Percentiles rank a stretch among this genome's conserved stretches.
Evolutionary conservation across 2,329 filamentous ascomycete genomes (phyloP).

Genomic region (Sporothrix schenckii): DNA sequence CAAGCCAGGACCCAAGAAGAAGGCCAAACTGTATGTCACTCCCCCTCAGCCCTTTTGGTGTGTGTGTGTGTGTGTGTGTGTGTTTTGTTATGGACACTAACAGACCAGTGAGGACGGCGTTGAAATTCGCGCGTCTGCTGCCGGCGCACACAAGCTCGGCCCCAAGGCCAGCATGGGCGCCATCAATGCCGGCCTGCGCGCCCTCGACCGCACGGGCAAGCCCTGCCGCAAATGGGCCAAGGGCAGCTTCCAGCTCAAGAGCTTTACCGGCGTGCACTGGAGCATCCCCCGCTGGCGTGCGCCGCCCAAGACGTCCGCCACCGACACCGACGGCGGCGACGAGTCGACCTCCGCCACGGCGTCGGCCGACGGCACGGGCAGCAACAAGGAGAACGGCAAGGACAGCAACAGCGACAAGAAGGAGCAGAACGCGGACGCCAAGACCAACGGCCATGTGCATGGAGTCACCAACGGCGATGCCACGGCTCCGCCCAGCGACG

Average conservation of each 20-base stretch:
- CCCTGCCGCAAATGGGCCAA: conserved; percentile 91
- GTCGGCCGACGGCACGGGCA: conserved; percentile 46
- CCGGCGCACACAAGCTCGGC: conserved; percentile 77
- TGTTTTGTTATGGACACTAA: neutral
- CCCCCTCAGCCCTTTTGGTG: too few species aligned
- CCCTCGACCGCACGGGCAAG: conserved; percentile 87
- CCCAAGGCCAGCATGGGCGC: conserved; percentile 96
- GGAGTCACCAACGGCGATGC: neutral
- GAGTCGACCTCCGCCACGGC: conserved; percentile 36
- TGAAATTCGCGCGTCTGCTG: conserved; percentile 52
- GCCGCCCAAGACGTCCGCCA: conserved; percentile 57
- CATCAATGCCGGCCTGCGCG: conserved; percentile 94
- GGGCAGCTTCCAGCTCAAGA: conserved; percentile 82
- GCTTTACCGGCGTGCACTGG: conserved; percentile 87
- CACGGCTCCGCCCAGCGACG: conserved; percentile 47
- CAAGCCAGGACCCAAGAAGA: conserved; percentile 97
- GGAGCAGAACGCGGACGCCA: conserved; percentile 53
- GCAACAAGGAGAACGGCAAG: conserved; percentile 66
- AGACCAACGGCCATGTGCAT: conserved; percentile 38
- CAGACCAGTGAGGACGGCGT: conserved; percentile 62
- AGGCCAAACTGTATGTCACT: conserved; percentile 79
- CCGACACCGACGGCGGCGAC: conserved; percentile 47
- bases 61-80: too few species aligned
- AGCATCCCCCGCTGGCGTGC: conserved; percentile 81
- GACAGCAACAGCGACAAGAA: conserved; percentile 42